phyloP scores from a whole-genome alignment of 768 basidiomycete species.

The Lentinus tigrinus region DNA sequence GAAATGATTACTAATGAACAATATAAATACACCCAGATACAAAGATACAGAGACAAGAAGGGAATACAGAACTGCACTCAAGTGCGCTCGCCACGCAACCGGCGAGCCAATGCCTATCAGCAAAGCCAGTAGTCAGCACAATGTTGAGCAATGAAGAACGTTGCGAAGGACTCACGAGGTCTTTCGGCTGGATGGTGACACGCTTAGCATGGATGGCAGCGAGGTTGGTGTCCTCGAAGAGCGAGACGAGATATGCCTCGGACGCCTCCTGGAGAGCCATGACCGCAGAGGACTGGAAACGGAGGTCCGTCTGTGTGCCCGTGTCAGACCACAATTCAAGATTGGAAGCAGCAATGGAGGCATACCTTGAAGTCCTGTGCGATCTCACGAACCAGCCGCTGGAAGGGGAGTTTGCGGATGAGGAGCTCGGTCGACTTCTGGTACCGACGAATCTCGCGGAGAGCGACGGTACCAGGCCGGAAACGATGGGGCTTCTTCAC shows the following conservation, averaged over 20 bases:
- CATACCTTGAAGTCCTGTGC: constrained; percentile 63
- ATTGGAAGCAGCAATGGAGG: not conserved
- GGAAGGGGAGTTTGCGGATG: constrained; percentile 58
- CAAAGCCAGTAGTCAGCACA: not conserved
- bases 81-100: constrained; percentile 46
- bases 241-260: constrained; percentile 44
- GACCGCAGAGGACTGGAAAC: constrained; percentile 66
- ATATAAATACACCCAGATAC: constrained; percentile 21
- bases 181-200: constrained; percentile 56
- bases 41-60: constrained; percentile 13
- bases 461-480: constrained; percentile 38
- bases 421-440: constrained; percentile 41
- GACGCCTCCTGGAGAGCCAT: constrained; percentile 62
- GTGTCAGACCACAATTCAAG: not conserved
- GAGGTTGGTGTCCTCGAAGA: constrained; percentile 48
- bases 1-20: constrained; percentile 20
- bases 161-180: constrained; percentile 30
- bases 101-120: constrained; percentile 40
- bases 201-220: constrained; percentile 56
- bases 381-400: constrained; percentile 63
- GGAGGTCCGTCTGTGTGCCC: constrained; percentile 46
- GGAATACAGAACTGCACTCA: constrained; percentile 15
- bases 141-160: not conserved
- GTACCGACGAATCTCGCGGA: constrained; percentile 40
- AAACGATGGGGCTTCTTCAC: constrained; percentile 58